Base-by-base conservation (phyloP, 2,329 filamentous ascomycete species). In the Incumbomyces delicatus region DNA sequence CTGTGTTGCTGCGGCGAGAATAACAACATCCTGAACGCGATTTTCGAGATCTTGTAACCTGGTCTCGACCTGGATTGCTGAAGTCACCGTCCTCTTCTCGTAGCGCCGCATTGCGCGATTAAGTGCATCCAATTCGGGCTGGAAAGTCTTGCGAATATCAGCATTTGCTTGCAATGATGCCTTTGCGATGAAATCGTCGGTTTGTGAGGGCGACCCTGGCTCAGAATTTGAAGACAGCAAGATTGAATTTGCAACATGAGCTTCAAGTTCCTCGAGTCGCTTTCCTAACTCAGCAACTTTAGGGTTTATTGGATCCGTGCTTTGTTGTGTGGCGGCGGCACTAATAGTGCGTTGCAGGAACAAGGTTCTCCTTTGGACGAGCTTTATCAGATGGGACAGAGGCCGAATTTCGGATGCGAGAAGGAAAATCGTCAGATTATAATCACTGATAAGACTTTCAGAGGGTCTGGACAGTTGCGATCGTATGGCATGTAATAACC, bases 401-500 rank as follows among this genome's bases (percentile, higher is more conserved):
- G 90, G 90, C 2, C 86, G 81, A 22, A 95, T 71, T 65, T 96
- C 90, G 2, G 90, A 85, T 1, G 85, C 86, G 14, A 95, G 74
- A 2, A 95, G 71, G 63, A 95, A 96, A 44, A 96, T 86, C 11
- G 83, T 88, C 46, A 96, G 73, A 63, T 95, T 95, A 67, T 90
- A 94, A 63, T 95, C 86, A 3, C 87, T 94, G 6, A 96, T 83
- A 10, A 96, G 71, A 1, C 86, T 86, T 62, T 94, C 88, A 0
- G 87, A 88, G 0, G 85, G 86, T 1, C 85, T 76, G 18, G 85
- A 89, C 14, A 96, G 77, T 57, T 90, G 87, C 7, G 75, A 76
- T 42, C 90, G 80, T 49, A 95, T 85, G 16, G 78, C 71, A 61
- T 95, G 89, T 10, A 96, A 72, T 33, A 95, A 70, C 65, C 84